Conservation (phyloP, 1,284 basidiomycete genomes). For the Sutorius eximius region DNA sequence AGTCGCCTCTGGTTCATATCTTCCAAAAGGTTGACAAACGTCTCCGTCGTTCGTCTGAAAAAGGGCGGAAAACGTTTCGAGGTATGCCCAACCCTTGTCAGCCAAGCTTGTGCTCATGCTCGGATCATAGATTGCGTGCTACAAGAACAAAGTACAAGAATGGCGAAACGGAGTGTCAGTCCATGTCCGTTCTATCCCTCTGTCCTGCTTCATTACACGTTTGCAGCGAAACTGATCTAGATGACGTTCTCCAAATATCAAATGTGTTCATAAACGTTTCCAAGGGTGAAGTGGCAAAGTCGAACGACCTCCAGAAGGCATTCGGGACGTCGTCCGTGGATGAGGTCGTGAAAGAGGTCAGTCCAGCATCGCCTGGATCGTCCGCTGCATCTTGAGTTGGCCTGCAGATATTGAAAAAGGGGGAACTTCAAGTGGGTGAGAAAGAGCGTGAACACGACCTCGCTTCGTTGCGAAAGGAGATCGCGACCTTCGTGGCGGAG, state of each 20-base stretch:
- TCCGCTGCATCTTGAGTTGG: neutral
- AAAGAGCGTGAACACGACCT: conserved; percentile 95
- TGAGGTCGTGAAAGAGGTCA: conserved; percentile 82
- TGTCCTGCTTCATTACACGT: conserved; percentile 2
- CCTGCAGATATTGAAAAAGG: conserved; percentile 88
- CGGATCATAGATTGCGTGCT: conserved; percentile 83
- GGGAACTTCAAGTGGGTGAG: conserved; percentile 96
- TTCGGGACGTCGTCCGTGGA: conserved; percentile 79
- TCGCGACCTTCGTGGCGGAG: conserved; percentile 91
- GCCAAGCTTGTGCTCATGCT: neutral
- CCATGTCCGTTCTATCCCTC: neutral
- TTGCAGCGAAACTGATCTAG: conserved; percentile 83
- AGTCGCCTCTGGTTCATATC: conserved; percentile 4
- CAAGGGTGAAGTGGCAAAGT: conserved; percentile 91
- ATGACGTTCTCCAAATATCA: conserved; percentile 96
- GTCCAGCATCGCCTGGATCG: conserved; percentile 10
- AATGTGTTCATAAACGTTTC: conserved; percentile 97
- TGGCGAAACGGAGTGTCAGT: conserved; percentile 89
- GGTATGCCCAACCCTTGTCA: conserved; percentile 43
- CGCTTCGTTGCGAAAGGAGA: conserved; percentile 82
- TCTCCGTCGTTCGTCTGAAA: conserved; percentile 92
- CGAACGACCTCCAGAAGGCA: conserved; percentile 87
- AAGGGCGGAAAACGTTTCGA: conserved; percentile 98
- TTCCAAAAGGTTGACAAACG: conserved; percentile 80
- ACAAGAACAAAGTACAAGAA: conserved; percentile 99